Evolutionary conservation across 495 filamentous ascomycete genomes (phyloP).

Genomic region (Penicillium longicatenatum): DNA sequence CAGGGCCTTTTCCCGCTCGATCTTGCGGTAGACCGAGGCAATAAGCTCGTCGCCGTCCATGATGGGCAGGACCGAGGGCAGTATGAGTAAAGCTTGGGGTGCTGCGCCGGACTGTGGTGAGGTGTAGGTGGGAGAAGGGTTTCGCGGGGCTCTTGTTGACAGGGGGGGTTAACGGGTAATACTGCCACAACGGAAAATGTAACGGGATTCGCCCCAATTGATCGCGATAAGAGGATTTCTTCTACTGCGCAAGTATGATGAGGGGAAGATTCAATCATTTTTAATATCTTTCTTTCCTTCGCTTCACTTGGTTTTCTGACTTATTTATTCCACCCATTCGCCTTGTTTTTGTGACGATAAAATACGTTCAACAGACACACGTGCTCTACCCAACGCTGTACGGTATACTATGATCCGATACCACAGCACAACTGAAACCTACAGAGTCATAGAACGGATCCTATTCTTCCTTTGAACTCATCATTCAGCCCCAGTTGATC

Average conservation of each 20-base stretch:
- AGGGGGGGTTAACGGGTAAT: slow-evolving; percentile 33
- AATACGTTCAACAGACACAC: not conserved
- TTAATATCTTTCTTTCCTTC: not conserved
- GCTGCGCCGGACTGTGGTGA: slow-evolving; percentile 9
- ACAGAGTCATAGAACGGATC: not conserved
- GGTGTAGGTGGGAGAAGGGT: slow-evolving; percentile 30
- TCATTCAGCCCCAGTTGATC: slow-evolving; percentile 1
- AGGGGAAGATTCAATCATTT: not conserved
- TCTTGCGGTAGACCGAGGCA: slow-evolving; percentile 91
- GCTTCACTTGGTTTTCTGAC: not conserved
- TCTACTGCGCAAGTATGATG: not conserved
- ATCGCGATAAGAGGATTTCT: slow-evolving; percentile 1
- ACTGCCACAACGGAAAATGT: slow-evolving; percentile 40
- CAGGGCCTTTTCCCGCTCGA: slow-evolving; percentile 94
- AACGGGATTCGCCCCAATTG: slow-evolving; percentile 12
- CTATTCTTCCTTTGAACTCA: not conserved
- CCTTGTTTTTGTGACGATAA: not conserved
- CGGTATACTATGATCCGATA: not conserved
- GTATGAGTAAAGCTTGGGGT: slow-evolving; percentile 12
- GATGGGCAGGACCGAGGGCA: slow-evolving; percentile 30
- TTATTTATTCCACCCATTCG: not conserved
- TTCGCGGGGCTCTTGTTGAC: slow-evolving; percentile 49
- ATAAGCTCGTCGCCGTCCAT: slow-evolving; percentile 73
- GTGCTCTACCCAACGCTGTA: not conserved
- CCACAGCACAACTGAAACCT: not conserved